These are phyloP conservation scores for Henckelia pumila DNA, from an alignment of 257 asterid genomes.

Conservation along the genomic window DNA sequence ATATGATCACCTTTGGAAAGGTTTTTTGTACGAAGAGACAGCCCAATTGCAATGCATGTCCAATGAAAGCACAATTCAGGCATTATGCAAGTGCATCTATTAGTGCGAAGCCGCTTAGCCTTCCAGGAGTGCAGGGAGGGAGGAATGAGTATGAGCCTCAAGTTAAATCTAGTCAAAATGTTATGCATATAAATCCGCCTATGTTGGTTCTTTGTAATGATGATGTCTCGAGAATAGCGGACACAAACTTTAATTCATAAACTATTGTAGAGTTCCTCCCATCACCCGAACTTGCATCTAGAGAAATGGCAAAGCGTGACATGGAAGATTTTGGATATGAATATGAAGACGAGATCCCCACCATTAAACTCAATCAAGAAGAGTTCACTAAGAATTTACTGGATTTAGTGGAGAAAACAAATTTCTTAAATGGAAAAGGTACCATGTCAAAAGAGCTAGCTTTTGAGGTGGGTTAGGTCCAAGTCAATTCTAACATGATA, in stretches of 20 bases:
- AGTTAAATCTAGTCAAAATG: slow-evolving; percentile 21
- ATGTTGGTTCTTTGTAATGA: neutral
- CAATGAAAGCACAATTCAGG: slow-evolving; percentile 46
- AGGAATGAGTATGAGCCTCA: slow-evolving; percentile 12
- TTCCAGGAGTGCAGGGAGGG: slow-evolving; percentile 31
- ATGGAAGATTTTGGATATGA: slow-evolving; percentile 36
- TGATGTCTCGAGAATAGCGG: neutral
- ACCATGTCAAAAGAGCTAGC: slow-evolving; percentile 31
- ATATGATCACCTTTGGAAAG: slow-evolving; percentile 53
- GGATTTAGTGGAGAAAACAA: slow-evolving; percentile 10
- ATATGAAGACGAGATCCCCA: slow-evolving; percentile 34
- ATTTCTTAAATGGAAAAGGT: neutral
- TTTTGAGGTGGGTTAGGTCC: too few relatives aligned
- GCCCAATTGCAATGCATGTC: slow-evolving; percentile 64
- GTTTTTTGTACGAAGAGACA: slow-evolving; percentile 54
- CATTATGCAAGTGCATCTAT: slow-evolving; percentile 70
- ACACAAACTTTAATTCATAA: slow-evolving; percentile 21
- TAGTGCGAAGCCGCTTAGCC: too few relatives aligned
- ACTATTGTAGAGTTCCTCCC: slow-evolving; percentile 53
- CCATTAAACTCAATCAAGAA: slow-evolving; percentile 28
- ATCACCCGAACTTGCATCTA: slow-evolving; percentile 36
- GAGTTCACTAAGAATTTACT: slow-evolving; percentile 18
- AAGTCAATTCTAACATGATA: too few relatives aligned
- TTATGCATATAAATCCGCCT: neutral
- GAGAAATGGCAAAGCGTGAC: slow-evolving; percentile 26